Base-by-base conservation (phyloP, 768 basidiomycete species). In the Kwoniella shandongensis region DNA sequence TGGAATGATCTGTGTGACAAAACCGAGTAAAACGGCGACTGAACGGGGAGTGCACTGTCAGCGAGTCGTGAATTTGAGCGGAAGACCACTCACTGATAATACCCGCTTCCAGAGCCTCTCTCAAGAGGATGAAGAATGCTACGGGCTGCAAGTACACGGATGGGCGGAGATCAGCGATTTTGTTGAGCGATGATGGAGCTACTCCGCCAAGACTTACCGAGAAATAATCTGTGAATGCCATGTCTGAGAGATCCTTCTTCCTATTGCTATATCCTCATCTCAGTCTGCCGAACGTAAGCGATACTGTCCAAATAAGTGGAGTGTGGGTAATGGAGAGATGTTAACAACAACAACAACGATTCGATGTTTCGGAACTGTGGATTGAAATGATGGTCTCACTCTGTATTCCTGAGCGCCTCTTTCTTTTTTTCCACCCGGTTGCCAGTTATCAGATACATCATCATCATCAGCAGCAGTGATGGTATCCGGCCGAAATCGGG, bases 101-200 rank as follows among this genome's bases (percentile, higher is more conserved):
- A 36, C 84, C 85, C 6, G 89, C 87, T 80, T 93, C 91, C 59
- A 93, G 81, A 1, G 88, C 86, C 81, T 93, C 91, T 66, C 91
- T 83, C 73, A 92, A 89, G 75, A 90, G 30, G 10, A 66, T 66
- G 61, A 66, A 66, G 52, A 66, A 66, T 13, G 65, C 65, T 12
- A 59, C 65, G 12, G 65, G 65, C 65, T 66, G 32, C 13, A n/a
- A n/a, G n/a, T n/a, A n/a, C n/a, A 13, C 32, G 32, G 32, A 46
- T 45, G 8, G 20, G n/a, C 23, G 50, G 18, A 13, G 45, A 22
- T 48, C n/a, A 27, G 36, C 8, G 27, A 13, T 4, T 54, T 3
- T 20, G 5, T 26, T 10, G 42, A 13, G 35, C 4, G 3, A 25
- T n/a, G 10, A 18, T 38, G 18, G 27, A 30, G 23, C 41, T 27